Base-by-base conservation (phyloP, 345 rosid genomes). In the Triadica sebifera region DNA sequence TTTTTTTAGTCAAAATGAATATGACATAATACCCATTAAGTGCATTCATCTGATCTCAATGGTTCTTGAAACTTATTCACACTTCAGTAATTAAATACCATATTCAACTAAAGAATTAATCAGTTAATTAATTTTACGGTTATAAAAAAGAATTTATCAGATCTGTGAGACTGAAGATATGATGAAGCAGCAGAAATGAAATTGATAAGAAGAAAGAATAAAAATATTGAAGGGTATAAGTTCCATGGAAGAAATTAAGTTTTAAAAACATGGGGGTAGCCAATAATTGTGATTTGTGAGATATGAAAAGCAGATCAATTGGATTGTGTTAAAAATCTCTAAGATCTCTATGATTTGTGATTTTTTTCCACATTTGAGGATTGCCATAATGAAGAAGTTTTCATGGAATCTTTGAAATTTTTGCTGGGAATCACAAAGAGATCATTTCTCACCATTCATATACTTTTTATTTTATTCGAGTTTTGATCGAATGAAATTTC, bases 311-410 rank as follows among this genome's bases (percentile, higher is more conserved):
- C 12, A 49, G 63, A 74, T 77, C 66, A 74, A 17, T 58, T 78
- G 70, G 80, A 80, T 78, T 83, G 70, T 60, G 74, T 72, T 68
- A 17, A 29, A 65, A 24, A 77, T 71, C 75, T 59, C 49, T 29
- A 66, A 78, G 68, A 83, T n/a, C n/a, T 83, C 84, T 78, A 72
- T 12, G 34, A 37, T 50, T 57, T 59, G 57, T 66, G 78, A 71
- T 80, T 1, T n/a, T n/a, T 80, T 80, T 69, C 82, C 78, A 19
- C 51, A 58, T 57, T 25, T 58, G 78, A 64, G 12, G 34, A 68
- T 47, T 24, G 58, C 19, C 74, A 75, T 55, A 8, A 24, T 38
- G 39, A 68, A 68, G 20, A 66, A 50, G 74, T 74, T 72, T 68
- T 65, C 68, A n/a, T 51, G 61, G 69, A 38, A 73, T 73, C 76